Conservation (phyloP, 768 basidiomycete species). For the Suillus hirtellus region DNA sequence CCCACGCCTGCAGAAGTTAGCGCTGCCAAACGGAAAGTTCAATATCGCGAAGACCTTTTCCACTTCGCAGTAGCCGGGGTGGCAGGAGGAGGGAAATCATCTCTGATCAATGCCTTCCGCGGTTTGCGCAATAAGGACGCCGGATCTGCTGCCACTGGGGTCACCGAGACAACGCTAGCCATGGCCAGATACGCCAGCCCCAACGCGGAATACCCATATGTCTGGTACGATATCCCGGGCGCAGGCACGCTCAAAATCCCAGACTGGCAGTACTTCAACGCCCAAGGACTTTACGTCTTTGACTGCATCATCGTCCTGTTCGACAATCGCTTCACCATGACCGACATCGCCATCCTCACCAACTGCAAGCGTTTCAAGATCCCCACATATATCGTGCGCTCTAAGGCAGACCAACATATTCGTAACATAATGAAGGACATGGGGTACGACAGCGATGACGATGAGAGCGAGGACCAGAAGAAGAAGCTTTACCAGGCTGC, state of each 20-base stretch:
- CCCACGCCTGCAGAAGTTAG: slow-evolving; percentile 29
- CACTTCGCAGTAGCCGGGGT: slow-evolving; percentile 33
- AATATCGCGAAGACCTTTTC: slow-evolving; percentile 30
- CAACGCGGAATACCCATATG: slow-evolving; percentile 22
- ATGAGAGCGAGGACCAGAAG: slow-evolving; percentile 12
- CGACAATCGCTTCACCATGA: slow-evolving; percentile 36
- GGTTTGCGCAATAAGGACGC: slow-evolving; percentile 27
- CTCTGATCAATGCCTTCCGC: slow-evolving; percentile 35
- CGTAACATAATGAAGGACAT: slow-evolving; percentile 21
- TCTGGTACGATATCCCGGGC: slow-evolving; percentile 42
- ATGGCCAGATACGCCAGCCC: slow-evolving; percentile 32
- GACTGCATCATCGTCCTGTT: slow-evolving; percentile 37
- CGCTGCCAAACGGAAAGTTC: slow-evolving; percentile 25
- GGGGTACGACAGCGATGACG: slow-evolving; percentile 30
- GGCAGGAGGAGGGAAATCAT: slow-evolving; percentile 33
- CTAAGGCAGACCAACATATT: slow-evolving; percentile 23
- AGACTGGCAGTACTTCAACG: slow-evolving; percentile 41
- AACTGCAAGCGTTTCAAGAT: slow-evolving; percentile 36
- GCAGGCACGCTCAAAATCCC: slow-evolving; percentile 37
- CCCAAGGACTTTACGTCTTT: slow-evolving; percentile 39
- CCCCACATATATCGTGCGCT: slow-evolving; percentile 34
- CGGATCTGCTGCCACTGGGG: slow-evolving; percentile 32
- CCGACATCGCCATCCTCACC: slow-evolving; percentile 36
- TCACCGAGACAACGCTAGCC: slow-evolving; percentile 35
- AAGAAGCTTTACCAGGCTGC: slow-evolving; percentile 26